Conservation (phyloP, 768 basidiomycete species). For the Leccinum subgranulosum region DNA sequence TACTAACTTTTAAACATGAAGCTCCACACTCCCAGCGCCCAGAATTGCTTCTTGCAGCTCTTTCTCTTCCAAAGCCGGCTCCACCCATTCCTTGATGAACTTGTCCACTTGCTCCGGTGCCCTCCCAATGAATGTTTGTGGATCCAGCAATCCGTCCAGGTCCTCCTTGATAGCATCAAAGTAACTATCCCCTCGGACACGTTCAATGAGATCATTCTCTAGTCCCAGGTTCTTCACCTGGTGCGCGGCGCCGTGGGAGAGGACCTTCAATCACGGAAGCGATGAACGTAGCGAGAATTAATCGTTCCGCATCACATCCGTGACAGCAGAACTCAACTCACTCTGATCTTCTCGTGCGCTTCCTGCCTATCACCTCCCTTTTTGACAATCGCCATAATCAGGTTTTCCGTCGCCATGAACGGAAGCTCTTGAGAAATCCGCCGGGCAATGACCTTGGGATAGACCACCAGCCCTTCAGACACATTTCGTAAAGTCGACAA, state of each 20-base stretch:
- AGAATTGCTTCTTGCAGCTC: constrained; percentile 54
- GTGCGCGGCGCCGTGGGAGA: constrained; percentile 91
- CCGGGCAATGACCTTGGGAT: constrained; percentile 91
- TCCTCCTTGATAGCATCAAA: constrained; percentile 84
- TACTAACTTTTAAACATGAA: constrained; percentile 42
- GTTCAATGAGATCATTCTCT: constrained; percentile 93
- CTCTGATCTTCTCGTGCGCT: constrained; percentile 93
- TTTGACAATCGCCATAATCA: constrained; percentile 99
- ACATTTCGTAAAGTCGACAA: constrained; percentile 95
- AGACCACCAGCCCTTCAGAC: constrained; percentile 98
- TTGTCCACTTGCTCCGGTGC: constrained; percentile 93
- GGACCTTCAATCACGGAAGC: constrained; percentile 47
- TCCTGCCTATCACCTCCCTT: constrained; percentile 93
- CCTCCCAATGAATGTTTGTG: constrained; percentile 85
- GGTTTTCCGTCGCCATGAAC: constrained; percentile 99
- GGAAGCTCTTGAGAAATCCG: constrained; percentile 93
- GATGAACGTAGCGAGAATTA: constrained; percentile 7
- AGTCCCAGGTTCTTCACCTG: constrained; percentile 94
- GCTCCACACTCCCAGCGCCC: constrained; percentile 57
- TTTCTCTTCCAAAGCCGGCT: constrained; percentile 65
- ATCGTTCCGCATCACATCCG: constrained; percentile 11
- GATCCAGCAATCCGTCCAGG: constrained; percentile 77
- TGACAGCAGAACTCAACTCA: constrained; percentile 32
- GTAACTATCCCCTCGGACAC: constrained; percentile 77
- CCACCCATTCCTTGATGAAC: constrained; percentile 86